A percentile compares a stretch with the other conserved stretches of the same genome.
These are phyloP conservation scores for Globomyces sp. DNA, from an alignment of 371 early-diverging fungal genomes.

Conservation along the genomic window DNA sequence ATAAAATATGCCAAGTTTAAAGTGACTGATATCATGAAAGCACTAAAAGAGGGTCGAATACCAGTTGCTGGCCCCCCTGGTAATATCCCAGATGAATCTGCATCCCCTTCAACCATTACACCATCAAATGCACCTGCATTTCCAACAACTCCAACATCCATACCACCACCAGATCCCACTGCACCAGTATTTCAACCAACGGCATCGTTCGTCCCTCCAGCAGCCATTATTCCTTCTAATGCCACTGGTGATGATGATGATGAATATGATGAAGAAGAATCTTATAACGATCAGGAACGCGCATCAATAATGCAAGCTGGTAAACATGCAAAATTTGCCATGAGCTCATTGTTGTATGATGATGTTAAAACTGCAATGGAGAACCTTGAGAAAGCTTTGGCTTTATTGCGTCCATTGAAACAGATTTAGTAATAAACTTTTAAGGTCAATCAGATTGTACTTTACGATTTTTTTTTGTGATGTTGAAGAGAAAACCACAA, in stretches of 20 bases:
- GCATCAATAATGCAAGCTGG: slow-evolving; percentile 68
- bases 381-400: slow-evolving; percentile 76
- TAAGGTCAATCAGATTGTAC: too few relatives aligned
- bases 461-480: too few relatives aligned
- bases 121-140: slow-evolving; percentile 27
- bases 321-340: slow-evolving; percentile 88
- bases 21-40: slow-evolving; percentile 89
- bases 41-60: slow-evolving; percentile 79
- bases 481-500: too few relatives aligned
- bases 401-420: slow-evolving; percentile 27
- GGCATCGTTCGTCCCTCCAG: background rate
- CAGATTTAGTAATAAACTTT: slow-evolving; percentile 2
- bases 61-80: slow-evolving; percentile 51
- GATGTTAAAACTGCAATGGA: slow-evolving; percentile 83
- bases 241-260: background rate
- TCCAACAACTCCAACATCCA: slow-evolving; percentile 20
- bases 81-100: slow-evolving; percentile 18
- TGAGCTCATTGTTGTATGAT: slow-evolving; percentile 92
- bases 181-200: slow-evolving; percentile 22
- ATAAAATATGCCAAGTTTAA: slow-evolving; percentile 95
- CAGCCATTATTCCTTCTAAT: slow-evolving; percentile 7
- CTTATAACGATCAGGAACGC: slow-evolving; percentile 50
- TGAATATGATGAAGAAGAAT: slow-evolving; percentile 13
- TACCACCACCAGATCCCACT: slow-evolving; percentile 17
- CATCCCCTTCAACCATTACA: slow-evolving; percentile 20